A percentile compares a stretch with the other conserved stretches of the same genome.
These are phyloP conservation scores for Oenanthe javanica DNA, from an alignment of 140 eudicot species.

Conservation along the genomic window DNA sequence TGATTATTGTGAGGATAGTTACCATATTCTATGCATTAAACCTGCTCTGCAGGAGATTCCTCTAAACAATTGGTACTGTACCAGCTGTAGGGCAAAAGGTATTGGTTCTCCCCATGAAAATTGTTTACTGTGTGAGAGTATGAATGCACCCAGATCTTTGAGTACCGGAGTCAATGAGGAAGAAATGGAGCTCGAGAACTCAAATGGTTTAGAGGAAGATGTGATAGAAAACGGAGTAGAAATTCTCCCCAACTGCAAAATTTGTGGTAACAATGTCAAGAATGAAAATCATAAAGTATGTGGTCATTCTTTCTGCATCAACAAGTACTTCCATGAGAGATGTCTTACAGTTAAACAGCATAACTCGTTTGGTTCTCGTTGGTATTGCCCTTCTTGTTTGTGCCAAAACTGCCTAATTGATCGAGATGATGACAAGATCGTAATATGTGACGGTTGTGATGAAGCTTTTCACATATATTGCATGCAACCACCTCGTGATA, in stretches of 20 bases:
- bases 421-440: conserved; percentile 70
- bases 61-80: conserved; percentile 65
- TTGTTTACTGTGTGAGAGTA: conserved; percentile 62
- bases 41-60: conserved; percentile 53
- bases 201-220: conserved; percentile 24
- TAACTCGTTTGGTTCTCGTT: conserved; percentile 44
- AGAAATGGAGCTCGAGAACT: conserved; percentile 27
- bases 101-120: conserved; percentile 50
- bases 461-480: conserved; percentile 81
- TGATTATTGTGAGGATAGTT: conserved; percentile 77
- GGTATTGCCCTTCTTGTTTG: conserved; percentile 95
- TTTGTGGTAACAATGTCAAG: conserved; percentile 40
- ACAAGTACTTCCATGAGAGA: conserved; percentile 55
- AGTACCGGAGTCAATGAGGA: conserved; percentile 12
- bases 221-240: conserved; percentile 22
- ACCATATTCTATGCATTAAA: conserved; percentile 60
- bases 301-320: conserved; percentile 52
- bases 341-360: conserved; percentile 60
- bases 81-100: conserved; percentile 48
- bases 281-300: conserved; percentile 47
- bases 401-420: conserved; percentile 71
- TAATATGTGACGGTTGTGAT: conserved; percentile 91
- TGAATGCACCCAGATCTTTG: conserved; percentile 22
- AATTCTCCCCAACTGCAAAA: conserved; percentile 29
- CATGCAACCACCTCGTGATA: conserved; percentile 45